These are phyloP conservation scores for Pseudomicrostroma phylloplanum DNA, from an alignment of 1,284 basidiomycete genomes.

Conservation along the genomic window DNA sequence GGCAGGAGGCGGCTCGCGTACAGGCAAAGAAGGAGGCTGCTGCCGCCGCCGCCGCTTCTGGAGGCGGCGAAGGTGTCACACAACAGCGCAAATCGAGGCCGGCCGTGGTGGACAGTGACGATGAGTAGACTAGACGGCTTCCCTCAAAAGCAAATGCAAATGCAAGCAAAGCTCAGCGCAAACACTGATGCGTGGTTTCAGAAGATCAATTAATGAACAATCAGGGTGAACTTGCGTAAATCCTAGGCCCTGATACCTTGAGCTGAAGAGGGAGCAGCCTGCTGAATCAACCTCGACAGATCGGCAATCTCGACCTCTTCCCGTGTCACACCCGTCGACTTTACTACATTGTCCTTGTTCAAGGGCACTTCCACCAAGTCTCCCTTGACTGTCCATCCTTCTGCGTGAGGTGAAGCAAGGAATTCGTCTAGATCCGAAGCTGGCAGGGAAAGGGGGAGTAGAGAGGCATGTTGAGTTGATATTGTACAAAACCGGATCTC, in stretches of 20 bases:
- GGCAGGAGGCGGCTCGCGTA: slow-evolving; percentile 1
- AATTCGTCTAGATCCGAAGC: background rate
- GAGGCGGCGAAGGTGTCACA: background rate
- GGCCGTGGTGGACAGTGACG: background rate
- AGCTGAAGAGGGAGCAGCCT: slow-evolving; percentile 1
- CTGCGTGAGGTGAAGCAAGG: background rate
- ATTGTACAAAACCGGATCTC: too few species aligned
- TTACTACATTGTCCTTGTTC: slow-evolving; percentile 4
- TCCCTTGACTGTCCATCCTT: slow-evolving; percentile 6
- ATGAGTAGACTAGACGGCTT: background rate
- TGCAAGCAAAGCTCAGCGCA: too few species aligned
- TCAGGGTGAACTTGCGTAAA: too few species aligned
- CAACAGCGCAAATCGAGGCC: too few species aligned
- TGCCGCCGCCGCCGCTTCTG: background rate
- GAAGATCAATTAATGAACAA: too few species aligned
- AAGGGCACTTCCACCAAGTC: background rate
- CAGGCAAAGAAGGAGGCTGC: slow-evolving; percentile 1
- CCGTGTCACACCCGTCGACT: background rate
- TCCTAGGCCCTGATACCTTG: too few species aligned
- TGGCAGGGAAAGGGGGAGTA: background rate
- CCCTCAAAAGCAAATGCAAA: too few species aligned
- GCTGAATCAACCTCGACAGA: background rate
- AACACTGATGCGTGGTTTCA: too few species aligned
- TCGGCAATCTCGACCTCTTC: background rate
- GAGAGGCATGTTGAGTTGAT: too few species aligned